These are phyloP conservation scores for Rutstroemia sp. DNA, from an alignment of 2,329 filamentous ascomycete species.

Conservation along the genomic window DNA sequence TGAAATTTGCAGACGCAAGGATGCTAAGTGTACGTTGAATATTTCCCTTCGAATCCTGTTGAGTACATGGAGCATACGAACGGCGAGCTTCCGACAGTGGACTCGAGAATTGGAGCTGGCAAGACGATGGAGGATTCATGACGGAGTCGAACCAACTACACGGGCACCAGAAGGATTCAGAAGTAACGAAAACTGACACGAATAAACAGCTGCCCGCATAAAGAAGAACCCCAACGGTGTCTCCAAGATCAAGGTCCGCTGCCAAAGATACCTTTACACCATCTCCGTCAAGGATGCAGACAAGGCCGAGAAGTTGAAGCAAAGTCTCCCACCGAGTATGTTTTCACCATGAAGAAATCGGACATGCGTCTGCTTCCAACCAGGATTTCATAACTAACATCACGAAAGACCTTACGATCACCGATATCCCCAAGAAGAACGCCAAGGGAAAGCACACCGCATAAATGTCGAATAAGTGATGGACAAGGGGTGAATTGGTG, in stretches of 20 bases:
- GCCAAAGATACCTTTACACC: conserved; percentile 93
- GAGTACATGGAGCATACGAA: no score
- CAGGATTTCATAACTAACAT: no score
- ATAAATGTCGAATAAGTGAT: conserved; percentile 12
- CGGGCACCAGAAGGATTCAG: background rate
- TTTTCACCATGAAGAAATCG: conserved; percentile 16
- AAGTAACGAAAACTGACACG: conserved; percentile 13
- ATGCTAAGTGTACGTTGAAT: conserved; percentile 85
- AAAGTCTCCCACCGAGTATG: conserved; percentile 95
- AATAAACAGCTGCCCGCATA: conserved; percentile 67
- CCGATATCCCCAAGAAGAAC: conserved; percentile 58
- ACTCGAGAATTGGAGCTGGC: background rate
- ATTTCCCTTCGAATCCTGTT: background rate
- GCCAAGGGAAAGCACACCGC: conserved; percentile 31
- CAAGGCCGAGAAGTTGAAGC: conserved; percentile 99
- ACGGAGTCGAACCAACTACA: background rate
- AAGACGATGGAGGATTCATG: background rate
- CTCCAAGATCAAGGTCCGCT: conserved; percentile 99
- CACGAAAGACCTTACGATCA: conserved; percentile 46
- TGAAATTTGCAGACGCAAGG: conserved; percentile 99
- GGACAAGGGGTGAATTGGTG: background rate
- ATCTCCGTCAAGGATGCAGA: conserved; percentile 97
- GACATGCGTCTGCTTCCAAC: no score
- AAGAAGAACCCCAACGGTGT: conserved; percentile 88
- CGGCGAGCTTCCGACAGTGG: background rate